Evolutionary conservation across 768 basidiomycete genomes (phyloP), one percentile per base, ranked within the genome.

Genomic region (Trametes cingulata): DNA sequence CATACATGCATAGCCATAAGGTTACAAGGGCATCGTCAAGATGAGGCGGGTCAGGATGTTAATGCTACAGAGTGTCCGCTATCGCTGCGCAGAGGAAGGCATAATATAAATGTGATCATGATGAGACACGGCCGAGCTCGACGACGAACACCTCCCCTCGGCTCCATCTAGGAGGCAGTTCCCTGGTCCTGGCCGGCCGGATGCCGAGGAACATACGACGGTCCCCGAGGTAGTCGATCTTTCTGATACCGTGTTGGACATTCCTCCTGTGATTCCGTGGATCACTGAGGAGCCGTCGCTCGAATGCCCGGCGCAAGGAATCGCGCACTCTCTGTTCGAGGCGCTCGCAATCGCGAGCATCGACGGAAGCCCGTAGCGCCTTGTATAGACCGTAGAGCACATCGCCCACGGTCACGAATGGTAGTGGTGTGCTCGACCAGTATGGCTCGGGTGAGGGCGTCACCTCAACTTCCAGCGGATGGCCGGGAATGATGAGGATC

Each of bases 341-440:
- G 2, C 65, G 51, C 27, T 70, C 61, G 68, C 76, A 82, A 69
- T 85, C 84, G 17, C 54, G 56, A 0, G 67, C 58, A 9, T 73
- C 74, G 0, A 80, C 78, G 0, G 73, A 69, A 8, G 67, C 61
- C n/a, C 81, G 79, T 22, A 86, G 74, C 51, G 71, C 69, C 51
- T 66, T 67, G 68, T 82, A 81, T 14, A 86, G 62, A 0, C 74
- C 74, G 20, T 75, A 66, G 20, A 85, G 69, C 13, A 85, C 78
- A 67, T 86, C 85, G 9, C 70, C 72, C 60, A 85, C 77, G 10
- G 77, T 75, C 24, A 79, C 67, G 58, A 50, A 73, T 15, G 63
- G 68, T 12, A 63, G 51, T 10, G 69, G 62, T 20, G 10, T 19
- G 22, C n/a, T 14, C 17, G 62, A 41, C 15, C 71, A 71, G 3